Evolutionary conservation across 2,329 filamentous ascomycete genomes (phyloP).

Genomic region (Paracoccidioides brasiliensis): DNA sequence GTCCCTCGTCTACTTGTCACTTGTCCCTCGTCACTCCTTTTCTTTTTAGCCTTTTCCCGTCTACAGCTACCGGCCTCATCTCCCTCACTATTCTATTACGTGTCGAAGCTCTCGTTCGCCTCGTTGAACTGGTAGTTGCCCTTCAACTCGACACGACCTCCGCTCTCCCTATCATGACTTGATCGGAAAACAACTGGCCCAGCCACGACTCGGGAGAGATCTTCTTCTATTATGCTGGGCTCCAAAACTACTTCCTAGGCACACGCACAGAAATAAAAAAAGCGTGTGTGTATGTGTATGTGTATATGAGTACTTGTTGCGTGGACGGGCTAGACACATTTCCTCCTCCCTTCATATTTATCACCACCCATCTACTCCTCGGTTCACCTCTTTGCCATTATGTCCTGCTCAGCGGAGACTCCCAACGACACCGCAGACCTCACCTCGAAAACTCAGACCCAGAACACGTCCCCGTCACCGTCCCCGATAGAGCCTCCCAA

Average conservation of each 20-base stretch:
- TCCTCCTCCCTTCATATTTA: background rate
- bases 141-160: background rate
- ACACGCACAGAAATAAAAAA: too few relatives aligned
- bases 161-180: background rate
- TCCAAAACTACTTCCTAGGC: background rate
- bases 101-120: background rate
- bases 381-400: background rate
- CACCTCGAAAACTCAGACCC: slow-evolving; percentile 3
- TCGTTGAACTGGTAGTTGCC: background rate
- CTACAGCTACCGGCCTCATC: too few relatives aligned
- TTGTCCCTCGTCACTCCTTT: too few relatives aligned
- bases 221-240: background rate
- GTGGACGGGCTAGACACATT: too few relatives aligned
- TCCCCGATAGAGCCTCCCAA: background rate
- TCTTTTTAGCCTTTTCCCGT: too few relatives aligned
- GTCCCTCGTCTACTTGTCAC: too few relatives aligned
- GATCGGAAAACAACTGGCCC: background rate
- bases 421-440: background rate
- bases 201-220: too few relatives aligned
- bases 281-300: background rate
- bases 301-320: background rate
- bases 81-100: background rate
- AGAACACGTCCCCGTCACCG: slow-evolving; percentile 5
- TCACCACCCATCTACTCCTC: background rate
- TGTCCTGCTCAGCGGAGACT: background rate